Evolutionary conservation across 352 stramenopile species (phyloP), one percentile per base, ranked within the genome.

Genomic region (Pythium plurisporium): DNA sequence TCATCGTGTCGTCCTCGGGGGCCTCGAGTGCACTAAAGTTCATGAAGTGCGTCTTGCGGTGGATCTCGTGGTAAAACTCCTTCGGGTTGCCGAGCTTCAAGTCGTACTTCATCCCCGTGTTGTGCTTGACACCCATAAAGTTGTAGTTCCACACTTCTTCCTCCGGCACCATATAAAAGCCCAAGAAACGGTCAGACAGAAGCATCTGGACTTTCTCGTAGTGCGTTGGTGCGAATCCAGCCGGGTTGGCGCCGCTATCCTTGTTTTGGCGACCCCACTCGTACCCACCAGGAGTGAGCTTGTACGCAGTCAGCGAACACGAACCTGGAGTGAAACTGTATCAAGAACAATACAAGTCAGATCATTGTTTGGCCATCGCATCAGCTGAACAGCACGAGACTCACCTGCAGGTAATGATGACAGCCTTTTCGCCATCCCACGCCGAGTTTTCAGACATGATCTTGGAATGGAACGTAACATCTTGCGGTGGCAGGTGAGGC

Each of bases 121-220:
- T 98, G 82, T 99, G 96, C 69, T 99, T 99, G 40, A 99, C 95
- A 52, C 97, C 97, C 86, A 99, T 98, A 67, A 99, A 99, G 69
- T 99, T 99, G 80, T 99, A 99, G 76, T 99, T 99, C 98, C 97
- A 99, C 49, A 98, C 77, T 20, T 98, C 93, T 58, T 98, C 94
- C 45, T 98, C 93, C 8, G 98, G 97, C 45, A 99, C 95, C 93
- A 99, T 97, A 77, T 99, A 99, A 73, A 99, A 99, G 14, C 98
- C 98, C 58, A 99, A 83, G 87, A 99, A 99, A 12, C 96, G 91
- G 71, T 99, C 97, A 57, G 91, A 98, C 27, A 99, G 79, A 49
- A 99, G 73, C 95, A 99, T 99, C 74, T 99, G 97, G 50, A 99
- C 96, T 80, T 99, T 98, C 65, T 99, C 96, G 73, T 99, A 99